Evolutionary conservation across 306 rosid species (phyloP), one percentile per base, ranked within the genome.

Genomic region (Heteromeles arbutifolia): DNA sequence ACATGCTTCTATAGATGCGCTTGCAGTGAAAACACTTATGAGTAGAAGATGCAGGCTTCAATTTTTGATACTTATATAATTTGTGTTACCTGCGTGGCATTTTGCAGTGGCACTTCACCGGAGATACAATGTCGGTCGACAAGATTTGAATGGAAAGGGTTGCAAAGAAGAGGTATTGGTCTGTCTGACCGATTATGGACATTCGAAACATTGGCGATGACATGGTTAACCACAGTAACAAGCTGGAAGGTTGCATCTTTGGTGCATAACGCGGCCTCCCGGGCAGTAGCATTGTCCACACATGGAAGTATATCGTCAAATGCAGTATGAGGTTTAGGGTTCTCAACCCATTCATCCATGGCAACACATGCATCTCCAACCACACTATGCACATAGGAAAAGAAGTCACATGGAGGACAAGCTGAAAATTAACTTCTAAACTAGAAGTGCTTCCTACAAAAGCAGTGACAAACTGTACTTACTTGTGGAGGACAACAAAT

Each of bases 401-500:
- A 21, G 4, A 11, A 56, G 56, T 59, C 22, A 31, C 5, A 32
- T 32, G 31, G 8, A 37, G 45, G 24, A 25, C 26, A 32, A 21
- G 17, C 10, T 24, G 15, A 25, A 43, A 65, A 31, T 22, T 5
- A 44, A 28, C 22, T 21, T 52, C 24, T 56, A 56, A 56, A n/a
- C 4, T 21, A 8, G 15, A 11, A 73, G 6, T 48, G 8, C 54
- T 48, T 14, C 54, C 54, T 48, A 48, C 21, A 5, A 48, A 48
- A 48, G 54, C 54, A 9, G 12, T 15, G 1, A 48, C 21, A 48
- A 48, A 5, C 15, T 44, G 50, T 3, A 71, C 92, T 84, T 86
- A 91, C 97, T 87, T 89, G 29, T 87, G 91, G 56, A 91, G 91
- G 72, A 87, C 82, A 25, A 87, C 73, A 86, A 89, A 89, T 82